phyloP scores from a whole-genome alignment of 169 alveolate genomes.

The Eimeria praecox region DNA sequence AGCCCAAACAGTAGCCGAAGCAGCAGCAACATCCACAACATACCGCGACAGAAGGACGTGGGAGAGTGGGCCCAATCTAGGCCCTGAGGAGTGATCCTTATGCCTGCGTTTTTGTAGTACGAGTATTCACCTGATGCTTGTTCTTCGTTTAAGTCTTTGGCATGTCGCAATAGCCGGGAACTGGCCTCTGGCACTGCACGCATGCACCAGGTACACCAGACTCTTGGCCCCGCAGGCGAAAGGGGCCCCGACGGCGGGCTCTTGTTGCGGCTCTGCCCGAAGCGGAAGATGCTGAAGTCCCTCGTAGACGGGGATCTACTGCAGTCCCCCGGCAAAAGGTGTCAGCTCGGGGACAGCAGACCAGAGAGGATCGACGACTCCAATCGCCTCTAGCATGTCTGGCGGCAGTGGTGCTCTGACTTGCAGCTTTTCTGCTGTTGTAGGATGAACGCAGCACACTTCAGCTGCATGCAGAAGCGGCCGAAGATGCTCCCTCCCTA shows the following conservation, averaged over 20 bases:
- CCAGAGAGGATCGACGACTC: constrained; percentile 51
- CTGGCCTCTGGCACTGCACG: neutral
- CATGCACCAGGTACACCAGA: constrained; percentile 3
- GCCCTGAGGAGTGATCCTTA: neutral
- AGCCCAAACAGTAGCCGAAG: constrained; percentile 70
- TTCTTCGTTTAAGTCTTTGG: neutral
- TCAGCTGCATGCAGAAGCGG: constrained; percentile 64
- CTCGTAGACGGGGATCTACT: neutral
- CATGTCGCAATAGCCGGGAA: neutral
- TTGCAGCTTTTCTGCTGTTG: constrained; percentile 6
- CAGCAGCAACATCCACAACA: constrained; percentile 71
- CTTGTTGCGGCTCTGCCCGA: neutral
- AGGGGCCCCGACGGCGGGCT: neutral
- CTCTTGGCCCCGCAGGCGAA: neutral
- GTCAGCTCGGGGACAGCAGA: constrained; percentile 23
- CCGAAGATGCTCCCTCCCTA: constrained; percentile 15
- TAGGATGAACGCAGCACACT: constrained; percentile 44
- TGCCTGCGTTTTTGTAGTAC: neutral
- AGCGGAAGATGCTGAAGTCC: neutral
- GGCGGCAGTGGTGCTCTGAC: constrained; percentile 57
- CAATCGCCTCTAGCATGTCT: constrained; percentile 44
- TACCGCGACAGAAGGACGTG: constrained; percentile 52
- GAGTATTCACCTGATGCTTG: neutral
- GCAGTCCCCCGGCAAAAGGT: constrained; percentile 13
- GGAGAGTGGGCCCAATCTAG: constrained; percentile 45